Conservation (phyloP, 495 filamentous ascomycete species). For the Chaetomidium leptoderma region DNA sequence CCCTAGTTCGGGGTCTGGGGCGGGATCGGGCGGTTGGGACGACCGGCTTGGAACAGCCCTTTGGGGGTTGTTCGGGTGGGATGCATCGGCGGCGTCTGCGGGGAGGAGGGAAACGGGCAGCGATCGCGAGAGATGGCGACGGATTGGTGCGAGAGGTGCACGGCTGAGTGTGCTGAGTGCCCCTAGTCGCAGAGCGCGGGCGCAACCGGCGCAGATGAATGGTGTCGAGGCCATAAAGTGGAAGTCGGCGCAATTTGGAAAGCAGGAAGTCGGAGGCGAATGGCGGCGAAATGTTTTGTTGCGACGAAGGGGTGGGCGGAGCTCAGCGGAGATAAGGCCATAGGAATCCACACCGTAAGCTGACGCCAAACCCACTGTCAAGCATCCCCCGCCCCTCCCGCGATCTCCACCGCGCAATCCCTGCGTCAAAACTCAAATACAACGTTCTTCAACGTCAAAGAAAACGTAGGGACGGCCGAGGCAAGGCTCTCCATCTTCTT, state of each 20-base stretch:
- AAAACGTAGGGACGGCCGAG: too few species aligned
- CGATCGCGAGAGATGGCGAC: background rate
- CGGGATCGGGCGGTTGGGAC: conserved; percentile 16
- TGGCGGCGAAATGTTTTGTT: background rate
- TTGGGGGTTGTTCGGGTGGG: background rate
- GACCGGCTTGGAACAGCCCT: background rate
- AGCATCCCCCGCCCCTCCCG: too few species aligned
- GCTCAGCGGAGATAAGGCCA: background rate
- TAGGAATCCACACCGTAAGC: background rate
- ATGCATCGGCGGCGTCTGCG: background rate
- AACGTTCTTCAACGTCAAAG: too few species aligned
- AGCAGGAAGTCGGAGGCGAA: background rate
- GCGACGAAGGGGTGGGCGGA: background rate
- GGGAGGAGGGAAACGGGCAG: background rate
- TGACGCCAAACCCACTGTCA: background rate
- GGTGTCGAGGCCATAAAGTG: conserved; percentile 14
- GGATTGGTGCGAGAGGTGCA: conserved; percentile 2
- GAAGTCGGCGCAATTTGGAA: background rate
- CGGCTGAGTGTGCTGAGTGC: background rate
- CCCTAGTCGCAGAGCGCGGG: conserved; percentile 12
- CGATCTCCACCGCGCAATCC: too few species aligned
- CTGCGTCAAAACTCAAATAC: too few species aligned
- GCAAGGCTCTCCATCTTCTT: too few species aligned
- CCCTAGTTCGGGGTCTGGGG: conserved; percentile 36
- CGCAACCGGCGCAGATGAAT: conserved; percentile 17